Conservation (phyloP, 768 basidiomycete species). For the Trichaptum fuscoviolaceum region DNA sequence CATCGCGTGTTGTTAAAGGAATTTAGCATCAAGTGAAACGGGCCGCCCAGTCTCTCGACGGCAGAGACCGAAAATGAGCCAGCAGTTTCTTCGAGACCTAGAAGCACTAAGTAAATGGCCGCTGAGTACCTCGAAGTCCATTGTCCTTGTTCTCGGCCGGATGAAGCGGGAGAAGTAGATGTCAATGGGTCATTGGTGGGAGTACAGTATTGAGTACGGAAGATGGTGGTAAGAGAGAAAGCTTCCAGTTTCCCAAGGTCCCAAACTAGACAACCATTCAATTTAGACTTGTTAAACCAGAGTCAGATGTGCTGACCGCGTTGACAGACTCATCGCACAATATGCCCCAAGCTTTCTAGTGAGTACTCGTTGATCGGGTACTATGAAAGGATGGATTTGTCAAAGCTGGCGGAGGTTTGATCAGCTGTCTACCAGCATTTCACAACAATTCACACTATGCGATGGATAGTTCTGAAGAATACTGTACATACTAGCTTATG, state of each 20-base stretch:
- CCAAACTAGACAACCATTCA: neutral
- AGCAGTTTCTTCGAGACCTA: neutral
- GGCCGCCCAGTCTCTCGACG: neutral
- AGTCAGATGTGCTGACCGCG: neutral
- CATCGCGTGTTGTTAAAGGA: neutral
- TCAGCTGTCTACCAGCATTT: neutral
- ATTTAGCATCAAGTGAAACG: neutral
- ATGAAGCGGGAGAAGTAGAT: neutral
- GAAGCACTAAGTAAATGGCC: neutral
- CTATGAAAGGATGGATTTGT: neutral
- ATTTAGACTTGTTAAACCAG: neutral
- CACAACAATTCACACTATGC: neutral
- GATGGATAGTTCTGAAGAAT: neutral
- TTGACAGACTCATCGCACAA: neutral
- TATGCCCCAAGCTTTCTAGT: neutral
- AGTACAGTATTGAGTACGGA: neutral
- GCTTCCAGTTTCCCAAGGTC: neutral
- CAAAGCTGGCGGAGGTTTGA: neutral
- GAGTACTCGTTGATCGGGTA: neutral
- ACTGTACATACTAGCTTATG: neutral
- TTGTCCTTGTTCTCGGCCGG: neutral
- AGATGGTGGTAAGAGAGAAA: neutral
- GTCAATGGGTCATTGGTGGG: neutral
- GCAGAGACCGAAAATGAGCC: neutral
- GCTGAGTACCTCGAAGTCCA: neutral